Evolutionary conservation across 768 basidiomycete genomes (phyloP), one percentile per base, ranked within the genome.

Genomic region (Mycena filopes): DNA sequence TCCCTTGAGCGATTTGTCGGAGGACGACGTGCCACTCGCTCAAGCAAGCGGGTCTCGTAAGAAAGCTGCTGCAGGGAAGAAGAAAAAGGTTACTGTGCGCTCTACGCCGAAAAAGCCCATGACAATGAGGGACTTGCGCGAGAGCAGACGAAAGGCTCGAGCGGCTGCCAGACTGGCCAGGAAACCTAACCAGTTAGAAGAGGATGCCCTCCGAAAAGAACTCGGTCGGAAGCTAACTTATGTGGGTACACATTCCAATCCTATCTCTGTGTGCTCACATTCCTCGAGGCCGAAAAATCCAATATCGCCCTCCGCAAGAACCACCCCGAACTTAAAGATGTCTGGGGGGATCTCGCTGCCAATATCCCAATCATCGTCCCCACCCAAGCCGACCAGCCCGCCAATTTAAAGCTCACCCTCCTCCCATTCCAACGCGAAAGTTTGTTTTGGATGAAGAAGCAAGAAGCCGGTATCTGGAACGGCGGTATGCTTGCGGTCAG

Each of bases 391-490:
- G 85, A 86, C 29, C 96, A 96, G 61, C 96, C 98, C 2, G 80
- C 79, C 2, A 89, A 89, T n/a, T 80, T 99, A 64, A 97, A 95
- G 75, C 85, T 94, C 53, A 88, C 86, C 0, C 85, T 99, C 4
- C 81, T 99, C 38, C 97, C 96, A 1, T 99, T 99, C 86, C 98
- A 99, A 76, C 88, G 87, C 55, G 98, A 99, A 79, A 95, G 94
- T 78, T 81, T 99, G 67, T 90, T 83, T 72, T 99, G 98, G 98
- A 97, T 99, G 95, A 86, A 88, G 70, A 85, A 94, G 73, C 98
- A 99, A 80, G 98, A 99, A 76, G 81, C 89, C 57, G 86, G 92
- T 9, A 78, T 88, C 2, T 99, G 96, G 94, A 81, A 83, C 50
- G 98, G 97, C 40, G 98, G 97, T 6, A 90, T 98, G 88, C 83